Evolutionary conservation across 1,139 yeast species (phyloP).

Genomic region (Williopsis jadinii): DNA sequence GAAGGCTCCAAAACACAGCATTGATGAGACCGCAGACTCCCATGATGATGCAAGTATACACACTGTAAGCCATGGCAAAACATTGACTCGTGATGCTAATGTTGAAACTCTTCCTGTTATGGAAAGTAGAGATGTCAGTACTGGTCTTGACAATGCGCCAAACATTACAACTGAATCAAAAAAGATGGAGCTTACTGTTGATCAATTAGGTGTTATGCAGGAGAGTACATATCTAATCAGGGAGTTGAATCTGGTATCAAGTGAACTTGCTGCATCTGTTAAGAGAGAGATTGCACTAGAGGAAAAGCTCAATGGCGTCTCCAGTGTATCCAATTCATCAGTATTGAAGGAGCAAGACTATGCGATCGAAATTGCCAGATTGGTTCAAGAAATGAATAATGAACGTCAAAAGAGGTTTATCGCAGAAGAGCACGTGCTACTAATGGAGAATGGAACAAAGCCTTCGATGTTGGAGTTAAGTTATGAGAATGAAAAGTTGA

Average conservation of each 20-base stretch:
- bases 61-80: neutral
- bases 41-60: neutral
- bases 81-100: neutral
- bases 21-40: neutral
- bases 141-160: neutral
- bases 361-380: conserved; percentile 42
- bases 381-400: conserved; percentile 52
- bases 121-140: neutral
- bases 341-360: conserved; percentile 30
- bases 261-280: conserved; percentile 66
- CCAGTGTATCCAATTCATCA: conserved; percentile 7
- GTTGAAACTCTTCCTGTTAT: neutral
- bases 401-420: conserved; percentile 61
- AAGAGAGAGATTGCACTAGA: conserved; percentile 58
- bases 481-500: conserved; percentile 48
- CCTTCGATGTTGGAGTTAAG: conserved; percentile 51
- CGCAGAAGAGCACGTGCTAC: conserved; percentile 61
- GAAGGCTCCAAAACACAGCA: conserved; percentile 1
- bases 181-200: conserved; percentile 39
- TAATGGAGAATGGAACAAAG: conserved; percentile 45
- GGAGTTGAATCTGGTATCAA: conserved; percentile 61
- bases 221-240: conserved; percentile 51
- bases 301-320: conserved; percentile 28
- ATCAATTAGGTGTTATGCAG: conserved; percentile 54
- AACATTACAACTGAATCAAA: neutral